These are phyloP conservation scores for Paxillus rubicundulus DNA, from an alignment of 768 basidiomycete genomes.

Conservation along the genomic window DNA sequence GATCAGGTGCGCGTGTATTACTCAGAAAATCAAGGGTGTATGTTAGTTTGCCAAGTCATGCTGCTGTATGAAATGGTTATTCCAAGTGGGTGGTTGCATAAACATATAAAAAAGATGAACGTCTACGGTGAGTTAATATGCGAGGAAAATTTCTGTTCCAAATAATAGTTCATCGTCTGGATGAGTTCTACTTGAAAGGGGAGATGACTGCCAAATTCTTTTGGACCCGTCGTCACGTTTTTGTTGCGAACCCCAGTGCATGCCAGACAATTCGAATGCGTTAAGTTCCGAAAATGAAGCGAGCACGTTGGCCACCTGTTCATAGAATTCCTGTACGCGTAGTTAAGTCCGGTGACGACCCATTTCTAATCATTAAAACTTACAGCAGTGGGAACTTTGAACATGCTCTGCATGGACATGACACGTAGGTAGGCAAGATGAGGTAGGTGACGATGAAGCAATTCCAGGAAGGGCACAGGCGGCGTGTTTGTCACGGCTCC, in stretches of 20 bases:
- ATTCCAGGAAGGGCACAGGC: constrained; percentile 55
- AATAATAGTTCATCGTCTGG: constrained; percentile 33
- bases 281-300: constrained; percentile 58
- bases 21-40: constrained; percentile 16
- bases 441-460: constrained; percentile 55
- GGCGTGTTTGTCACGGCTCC: constrained; percentile 57
- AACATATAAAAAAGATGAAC: constrained; percentile 1
- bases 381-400: constrained; percentile 51
- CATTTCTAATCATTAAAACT: constrained; percentile 22
- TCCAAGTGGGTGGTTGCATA: constrained; percentile 5
- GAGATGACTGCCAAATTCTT: constrained; percentile 53
- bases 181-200: constrained; percentile 34
- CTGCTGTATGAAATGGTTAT: not conserved
- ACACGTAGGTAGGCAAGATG: constrained; percentile 65
- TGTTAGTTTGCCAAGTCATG: not conserved
- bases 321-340: constrained; percentile 53
- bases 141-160: constrained; percentile 26
- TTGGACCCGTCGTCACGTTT: constrained; percentile 42
- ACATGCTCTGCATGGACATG: constrained; percentile 53
- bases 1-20: constrained; percentile 12
- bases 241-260: constrained; percentile 67
- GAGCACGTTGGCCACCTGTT: constrained; percentile 56
- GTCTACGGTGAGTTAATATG: constrained; percentile 28
- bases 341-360: constrained; percentile 22
- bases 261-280: constrained; percentile 71